Evolutionary conservation across 23 red algal species (phyloP).

Genomic region (Chondrus crispus): DNA sequence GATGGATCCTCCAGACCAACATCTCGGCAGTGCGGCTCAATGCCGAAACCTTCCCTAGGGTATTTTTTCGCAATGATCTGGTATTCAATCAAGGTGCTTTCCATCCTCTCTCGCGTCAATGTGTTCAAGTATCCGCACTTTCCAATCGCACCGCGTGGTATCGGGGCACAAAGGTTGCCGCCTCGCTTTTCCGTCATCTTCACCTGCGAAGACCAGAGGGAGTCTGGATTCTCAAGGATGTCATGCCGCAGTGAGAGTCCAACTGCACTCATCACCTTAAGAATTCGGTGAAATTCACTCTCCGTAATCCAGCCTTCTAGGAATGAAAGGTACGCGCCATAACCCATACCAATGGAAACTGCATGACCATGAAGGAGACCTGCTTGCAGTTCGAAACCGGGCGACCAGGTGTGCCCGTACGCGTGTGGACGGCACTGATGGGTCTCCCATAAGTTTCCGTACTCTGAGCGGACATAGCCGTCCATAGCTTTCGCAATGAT

Average conservation of each 20-base stretch:
- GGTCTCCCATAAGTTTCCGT: slow-evolving; percentile 75
- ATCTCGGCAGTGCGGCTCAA: slow-evolving; percentile 64
- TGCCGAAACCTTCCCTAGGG: slow-evolving; percentile 62
- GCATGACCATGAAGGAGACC: slow-evolving; percentile 74
- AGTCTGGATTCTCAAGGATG: slow-evolving; percentile 55
- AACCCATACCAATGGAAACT: slow-evolving; percentile 76
- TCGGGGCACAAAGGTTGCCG: slow-evolving; percentile 69
- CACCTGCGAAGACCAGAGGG: slow-evolving; percentile 53
- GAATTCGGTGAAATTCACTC: slow-evolving; percentile 62
- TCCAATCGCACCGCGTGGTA: slow-evolving; percentile 51
- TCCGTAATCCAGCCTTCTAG: slow-evolving; percentile 70
- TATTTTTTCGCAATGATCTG: slow-evolving; percentile 47
- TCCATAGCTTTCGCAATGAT: slow-evolving; percentile 83
- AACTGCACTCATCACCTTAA: slow-evolving; percentile 47
- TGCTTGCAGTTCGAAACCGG: slow-evolving; percentile 74
- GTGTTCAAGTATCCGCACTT: slow-evolving; percentile 67
- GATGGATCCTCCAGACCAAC: slow-evolving; percentile 79
- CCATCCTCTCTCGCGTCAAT: slow-evolving; percentile 36
- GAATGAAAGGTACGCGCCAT: slow-evolving; percentile 58
- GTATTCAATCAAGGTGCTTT: slow-evolving; percentile 56
- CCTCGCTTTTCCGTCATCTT: slow-evolving; percentile 82
- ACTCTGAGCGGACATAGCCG: slow-evolving; percentile 72
- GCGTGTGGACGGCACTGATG: slow-evolving; percentile 77
- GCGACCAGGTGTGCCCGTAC: slow-evolving; percentile 74
- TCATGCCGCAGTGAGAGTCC: slow-evolving; percentile 63